phyloP scores from a whole-genome alignment of 345 rosid species.

The Pistacia vera region DNA sequence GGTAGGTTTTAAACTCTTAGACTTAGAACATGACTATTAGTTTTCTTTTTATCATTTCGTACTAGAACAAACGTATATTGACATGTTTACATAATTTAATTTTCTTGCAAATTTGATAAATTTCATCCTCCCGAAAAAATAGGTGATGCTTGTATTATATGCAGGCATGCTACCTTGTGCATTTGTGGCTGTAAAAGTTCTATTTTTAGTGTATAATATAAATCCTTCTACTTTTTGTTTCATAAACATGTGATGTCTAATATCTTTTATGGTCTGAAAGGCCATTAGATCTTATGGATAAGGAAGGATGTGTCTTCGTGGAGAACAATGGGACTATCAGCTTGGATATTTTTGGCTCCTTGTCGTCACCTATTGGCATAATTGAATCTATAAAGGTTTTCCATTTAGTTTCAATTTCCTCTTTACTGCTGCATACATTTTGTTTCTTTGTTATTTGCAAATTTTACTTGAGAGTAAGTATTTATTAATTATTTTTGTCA shows the following conservation, averaged over 20 bases:
- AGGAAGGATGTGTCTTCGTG: constrained; percentile 12
- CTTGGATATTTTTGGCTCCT: constrained; percentile 31
- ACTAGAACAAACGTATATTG: too few relatives aligned
- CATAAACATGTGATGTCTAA: background rate
- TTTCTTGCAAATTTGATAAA: too few relatives aligned
- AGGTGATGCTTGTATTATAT: too few relatives aligned
- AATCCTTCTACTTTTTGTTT: background rate
- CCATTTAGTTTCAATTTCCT: too few relatives aligned
- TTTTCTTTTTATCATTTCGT: constrained; percentile 8
- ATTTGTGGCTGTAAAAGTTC: background rate
- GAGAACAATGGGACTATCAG: constrained; percentile 27
- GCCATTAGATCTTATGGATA: constrained; percentile 9
- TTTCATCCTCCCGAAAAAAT: too few relatives aligned
- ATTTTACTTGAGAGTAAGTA: background rate
- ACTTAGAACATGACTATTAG: background rate
- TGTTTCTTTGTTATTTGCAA: too few relatives aligned
- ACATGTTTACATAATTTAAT: too few relatives aligned
- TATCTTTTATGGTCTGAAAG: constrained; percentile 14
- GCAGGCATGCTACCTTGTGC: background rate
- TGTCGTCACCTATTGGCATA: background rate
- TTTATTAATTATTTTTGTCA: too few relatives aligned
- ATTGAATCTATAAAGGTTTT: too few relatives aligned
- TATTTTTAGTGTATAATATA: background rate
- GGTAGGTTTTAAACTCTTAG: constrained; percentile 40
- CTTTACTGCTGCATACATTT: too few relatives aligned